Conservation (phyloP, 139 green algal genomes). For the Pleodorina starrii region DNA sequence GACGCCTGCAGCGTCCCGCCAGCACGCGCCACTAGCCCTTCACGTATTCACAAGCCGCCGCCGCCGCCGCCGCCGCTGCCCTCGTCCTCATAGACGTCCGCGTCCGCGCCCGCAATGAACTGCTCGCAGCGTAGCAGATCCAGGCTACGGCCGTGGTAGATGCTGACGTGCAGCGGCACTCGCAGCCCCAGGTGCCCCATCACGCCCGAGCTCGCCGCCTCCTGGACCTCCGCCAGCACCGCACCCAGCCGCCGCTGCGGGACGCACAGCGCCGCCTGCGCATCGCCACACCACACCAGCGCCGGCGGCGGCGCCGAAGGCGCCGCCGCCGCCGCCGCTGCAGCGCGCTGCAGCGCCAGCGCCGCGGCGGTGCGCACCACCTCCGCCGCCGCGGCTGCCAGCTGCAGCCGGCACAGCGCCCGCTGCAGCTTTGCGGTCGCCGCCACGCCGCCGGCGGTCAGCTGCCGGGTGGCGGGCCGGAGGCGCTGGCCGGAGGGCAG, state of each 20-base stretch:
- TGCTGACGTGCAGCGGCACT: slow-evolving; percentile 42
- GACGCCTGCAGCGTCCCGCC: too few species aligned
- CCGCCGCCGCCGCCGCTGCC: too few species aligned
- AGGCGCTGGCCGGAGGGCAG: slow-evolving; percentile 18
- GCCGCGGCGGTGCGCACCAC: slow-evolving; percentile 34
- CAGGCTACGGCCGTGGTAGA: slow-evolving; percentile 12
- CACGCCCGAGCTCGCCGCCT: slow-evolving; percentile 19
- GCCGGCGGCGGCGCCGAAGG: background rate
- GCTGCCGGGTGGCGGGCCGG: background rate
- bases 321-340: background rate
- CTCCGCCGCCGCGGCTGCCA: background rate
- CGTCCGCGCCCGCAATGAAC: background rate
- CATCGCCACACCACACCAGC: slow-evolving; percentile 37
- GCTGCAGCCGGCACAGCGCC: slow-evolving; percentile 13
- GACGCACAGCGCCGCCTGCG: background rate
- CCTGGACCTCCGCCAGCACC: background rate
- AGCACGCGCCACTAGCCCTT: too few species aligned
- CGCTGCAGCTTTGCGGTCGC: slow-evolving; percentile 28
- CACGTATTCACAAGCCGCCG: too few species aligned
- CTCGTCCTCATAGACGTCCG: too few species aligned
- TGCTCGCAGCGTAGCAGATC: slow-evolving; percentile 18
- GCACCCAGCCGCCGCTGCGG: background rate
- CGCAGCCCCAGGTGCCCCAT: slow-evolving; percentile 35
- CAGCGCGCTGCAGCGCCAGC: background rate
- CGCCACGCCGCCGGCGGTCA: background rate